Base-by-base conservation (phyloP, 805 yeast genomes). In the Ogataea polymorpha region DNA sequence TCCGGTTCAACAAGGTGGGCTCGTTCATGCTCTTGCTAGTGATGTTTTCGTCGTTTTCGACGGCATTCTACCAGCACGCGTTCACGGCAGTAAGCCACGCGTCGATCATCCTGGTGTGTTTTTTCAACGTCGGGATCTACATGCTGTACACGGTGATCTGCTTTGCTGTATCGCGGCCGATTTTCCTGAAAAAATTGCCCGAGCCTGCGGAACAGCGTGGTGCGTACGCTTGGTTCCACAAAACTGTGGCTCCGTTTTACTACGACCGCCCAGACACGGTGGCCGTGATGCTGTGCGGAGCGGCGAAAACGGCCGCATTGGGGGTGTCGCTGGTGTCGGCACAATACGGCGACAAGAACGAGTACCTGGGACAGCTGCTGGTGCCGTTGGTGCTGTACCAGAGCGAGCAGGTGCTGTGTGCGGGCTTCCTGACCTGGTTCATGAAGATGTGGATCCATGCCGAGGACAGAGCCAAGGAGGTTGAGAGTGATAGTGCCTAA, bases 231-330 rank as follows among this genome's bases (percentile, higher is more conserved):
- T 62, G 60, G 49, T 45, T 68, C 16, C 75, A 79, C 56, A 61
- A 59, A 32, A 23, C 70, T 2, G 62, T 79, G 44, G 60, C 70
- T 40, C 91, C 91, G 2, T 86, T 85, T 53, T 84, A 82, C 61
- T 84, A 84, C 61, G 70, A 72, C 53, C 75, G 81, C 50, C 61
- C 68, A 37, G 96, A 89, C 55, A 77, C 96, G 0, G 86, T 86
- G 25, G 72, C 90, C 10, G 74, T 89, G 37, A 75, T 88, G 83
- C 72, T 87, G 44, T 86, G 96, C 62, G 96, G 95, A 9, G 91
- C 95, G 5, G 96, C 96, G 2, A 89, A 88, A 61, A 88, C 96
- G 1, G 96, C 95, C 0, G 96, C 96, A 0, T 68, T 88, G 37
- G 96, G 96, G 26, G 95, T 88, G 4, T 84, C 95, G 1, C 68